These are phyloP conservation scores for Brassica balearica DNA, from an alignment of 441 rosid species.

Conservation along the genomic window DNA sequence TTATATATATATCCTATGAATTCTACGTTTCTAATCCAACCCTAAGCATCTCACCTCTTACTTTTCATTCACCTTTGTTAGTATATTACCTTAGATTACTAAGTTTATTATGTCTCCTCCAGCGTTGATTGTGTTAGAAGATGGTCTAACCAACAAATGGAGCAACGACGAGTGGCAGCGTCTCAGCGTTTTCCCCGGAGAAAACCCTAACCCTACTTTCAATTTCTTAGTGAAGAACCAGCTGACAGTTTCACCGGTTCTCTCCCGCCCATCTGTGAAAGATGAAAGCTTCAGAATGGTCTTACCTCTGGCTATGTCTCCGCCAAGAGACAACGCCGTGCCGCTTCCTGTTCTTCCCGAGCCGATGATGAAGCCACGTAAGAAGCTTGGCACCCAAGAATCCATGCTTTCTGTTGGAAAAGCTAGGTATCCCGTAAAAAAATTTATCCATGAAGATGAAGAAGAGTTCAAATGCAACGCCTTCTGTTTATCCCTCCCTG, in stretches of 20 bases:
- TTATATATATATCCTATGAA: conserved; percentile 2
- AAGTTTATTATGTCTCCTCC: conserved; percentile 41
- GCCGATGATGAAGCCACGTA: conserved; percentile 48
- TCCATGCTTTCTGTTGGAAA: conserved; percentile 28
- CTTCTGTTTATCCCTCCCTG: conserved; percentile 76
- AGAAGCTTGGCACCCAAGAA: conserved; percentile 45
- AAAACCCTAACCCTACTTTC: conserved; percentile 36
- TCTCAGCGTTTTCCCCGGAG: conserved; percentile 37
- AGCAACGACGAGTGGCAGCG: conserved; percentile 42
- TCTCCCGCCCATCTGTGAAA: conserved; percentile 49
- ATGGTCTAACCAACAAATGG: conserved; percentile 24
- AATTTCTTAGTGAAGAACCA: conserved; percentile 40
- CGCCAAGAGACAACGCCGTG: conserved; percentile 36
- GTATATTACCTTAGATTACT: background rate
- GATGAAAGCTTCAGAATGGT: conserved; percentile 59
- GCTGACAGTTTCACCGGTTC: conserved; percentile 45
- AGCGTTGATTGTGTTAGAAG: conserved; percentile 38
- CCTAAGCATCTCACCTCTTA: conserved; percentile 11
- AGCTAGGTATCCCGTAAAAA: conserved; percentile 33
- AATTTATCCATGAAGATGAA: conserved; percentile 38
- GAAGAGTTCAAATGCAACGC: conserved; percentile 78
- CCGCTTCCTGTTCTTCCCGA: conserved; percentile 49
- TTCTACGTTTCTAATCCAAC: conserved; percentile 16
- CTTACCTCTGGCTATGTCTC: conserved; percentile 45
- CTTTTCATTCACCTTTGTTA: background rate